Evolutionary conservation across 1,284 basidiomycete genomes (phyloP).

Genomic region (Mrakiaceae sp.): DNA sequence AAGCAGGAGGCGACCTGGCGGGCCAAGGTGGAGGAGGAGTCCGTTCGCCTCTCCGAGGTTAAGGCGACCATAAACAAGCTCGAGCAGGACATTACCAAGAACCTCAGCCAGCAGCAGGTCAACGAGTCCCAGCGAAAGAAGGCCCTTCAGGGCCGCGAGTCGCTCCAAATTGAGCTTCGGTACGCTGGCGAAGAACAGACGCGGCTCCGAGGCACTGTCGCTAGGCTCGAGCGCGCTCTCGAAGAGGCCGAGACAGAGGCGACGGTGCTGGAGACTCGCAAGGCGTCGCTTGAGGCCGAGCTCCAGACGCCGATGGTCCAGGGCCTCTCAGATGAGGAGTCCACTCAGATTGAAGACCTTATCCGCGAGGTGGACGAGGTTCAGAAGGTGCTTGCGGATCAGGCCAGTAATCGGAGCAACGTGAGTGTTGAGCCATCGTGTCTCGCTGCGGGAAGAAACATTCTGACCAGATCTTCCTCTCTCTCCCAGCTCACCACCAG

Average conservation of each 20-base stretch:
- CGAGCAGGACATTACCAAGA: conserved; percentile 77
- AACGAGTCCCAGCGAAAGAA: conserved; percentile 59
- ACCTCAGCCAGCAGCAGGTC: conserved; percentile 63
- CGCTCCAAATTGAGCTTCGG: conserved; percentile 53
- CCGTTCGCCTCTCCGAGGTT: conserved; percentile 56
- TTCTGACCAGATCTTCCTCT: not conserved
- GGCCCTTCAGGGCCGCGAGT: conserved; percentile 55
- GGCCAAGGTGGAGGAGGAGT: conserved; percentile 55
- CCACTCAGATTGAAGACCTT: conserved; percentile 50
- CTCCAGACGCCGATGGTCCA: conserved; percentile 62
- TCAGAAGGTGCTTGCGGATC: conserved; percentile 56
- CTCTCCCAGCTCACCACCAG: conserved; percentile 53
- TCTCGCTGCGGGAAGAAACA: not conserved
- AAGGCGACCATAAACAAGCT: conserved; percentile 55
- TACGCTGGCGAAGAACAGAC: conserved; percentile 60
- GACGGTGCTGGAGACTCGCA: conserved; percentile 41
- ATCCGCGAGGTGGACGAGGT: conserved; percentile 63
- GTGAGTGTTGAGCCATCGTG: conserved; percentile 38
- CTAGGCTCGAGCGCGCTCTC: conserved; percentile 54
- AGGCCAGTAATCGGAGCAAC: conserved; percentile 58
- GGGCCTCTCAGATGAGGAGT: conserved; percentile 65
- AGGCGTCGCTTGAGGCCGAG: conserved; percentile 59
- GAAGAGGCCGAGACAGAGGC: conserved; percentile 60
- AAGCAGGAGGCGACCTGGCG: conserved; percentile 68
- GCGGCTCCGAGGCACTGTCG: conserved; percentile 50